phyloP scores from a whole-genome alignment of 2,329 filamentous ascomycete species.

The Alternaria panax region DNA sequence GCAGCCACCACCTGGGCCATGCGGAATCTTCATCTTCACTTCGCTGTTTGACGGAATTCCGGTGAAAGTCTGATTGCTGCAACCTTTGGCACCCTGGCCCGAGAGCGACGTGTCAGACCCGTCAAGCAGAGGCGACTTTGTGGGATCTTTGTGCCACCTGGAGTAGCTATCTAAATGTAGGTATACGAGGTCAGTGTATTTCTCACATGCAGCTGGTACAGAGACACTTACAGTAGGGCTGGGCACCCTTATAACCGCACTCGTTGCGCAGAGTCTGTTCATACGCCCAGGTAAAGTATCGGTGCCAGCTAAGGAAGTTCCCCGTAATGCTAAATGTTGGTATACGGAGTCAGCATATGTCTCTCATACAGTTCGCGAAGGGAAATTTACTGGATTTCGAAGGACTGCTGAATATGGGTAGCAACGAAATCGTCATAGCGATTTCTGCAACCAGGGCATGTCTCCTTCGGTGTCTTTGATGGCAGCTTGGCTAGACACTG shows the following conservation, averaged over 20 bases:
- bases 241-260: slow-evolving; percentile 36
- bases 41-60: slow-evolving; percentile 29
- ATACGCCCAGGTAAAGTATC: slow-evolving; percentile 35
- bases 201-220: too few species aligned
- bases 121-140: slow-evolving; percentile 61
- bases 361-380: not conserved
- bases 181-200: too few species aligned
- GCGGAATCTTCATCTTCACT: slow-evolving; percentile 49
- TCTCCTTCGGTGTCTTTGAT: slow-evolving; percentile 26
- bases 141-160: slow-evolving; percentile 30
- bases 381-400: slow-evolving; percentile 22
- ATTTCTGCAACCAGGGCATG: slow-evolving; percentile 35
- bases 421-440: slow-evolving; percentile 42
- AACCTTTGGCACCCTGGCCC: slow-evolving; percentile 53
- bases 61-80: slow-evolving; percentile 28
- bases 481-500: slow-evolving; percentile 35
- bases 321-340: slow-evolving; percentile 21
- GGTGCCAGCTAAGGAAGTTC: slow-evolving; percentile 36
- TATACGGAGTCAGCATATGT: not conserved
- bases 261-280: slow-evolving; percentile 37
- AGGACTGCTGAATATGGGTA: slow-evolving; percentile 38
- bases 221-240: too few species aligned
- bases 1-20: slow-evolving; percentile 63
- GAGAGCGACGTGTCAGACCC: slow-evolving; percentile 57
- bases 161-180: slow-evolving; percentile 40